Evolutionary conservation across 1,139 yeast genomes (phyloP), one percentile per base, ranked within the genome.

Genomic region (Taiozyma sp.): DNA sequence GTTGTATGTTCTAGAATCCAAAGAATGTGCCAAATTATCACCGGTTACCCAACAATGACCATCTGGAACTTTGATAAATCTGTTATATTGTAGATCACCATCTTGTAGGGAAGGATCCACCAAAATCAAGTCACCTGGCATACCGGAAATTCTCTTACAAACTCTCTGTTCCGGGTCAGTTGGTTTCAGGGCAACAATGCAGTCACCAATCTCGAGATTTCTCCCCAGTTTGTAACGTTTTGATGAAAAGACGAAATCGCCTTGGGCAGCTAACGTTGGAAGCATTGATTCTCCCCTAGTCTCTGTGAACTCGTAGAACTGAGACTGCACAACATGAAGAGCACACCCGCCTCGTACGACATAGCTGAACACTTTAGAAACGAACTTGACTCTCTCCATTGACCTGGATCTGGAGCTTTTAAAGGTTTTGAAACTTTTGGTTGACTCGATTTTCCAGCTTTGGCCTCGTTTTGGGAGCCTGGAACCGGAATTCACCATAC

Each of bases 1-100:
- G 28, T 93, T 88, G 65, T 93, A 93, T 0, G 90, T 81, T 57
- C 99, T 72, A 7, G 97, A 89, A 61, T 95, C 99, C 50, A 91
- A 71, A n/a, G 97, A 88, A 59, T 85, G 90, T 42, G 89, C 78
- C 52, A 93, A 68, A 63, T 93, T 93, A 64, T 93, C 99, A 2
- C 99, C 99, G 0, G 97, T 89, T 6, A 91, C 85, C 98, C 98
- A 95, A 45, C 90, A 89, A 68, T 95, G 99, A 4, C 99, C 99
- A 51, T 81, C 80, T 0, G 96, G 96, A 0, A 88, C 85, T 49
- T 70, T 72, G 9, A 88, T 81, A 60, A 71, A 87, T 52, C 80
- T 79, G 61, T 83, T 76, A 61, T 71, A 80, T 13, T 45, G 50
- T 1, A 47, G 42, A 14, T 49, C 47, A 37, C 52, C 54, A 16